These are phyloP conservation scores for Hippophae gyantsensis DNA, from an alignment of 306 rosid genomes.

Conservation along the genomic window DNA sequence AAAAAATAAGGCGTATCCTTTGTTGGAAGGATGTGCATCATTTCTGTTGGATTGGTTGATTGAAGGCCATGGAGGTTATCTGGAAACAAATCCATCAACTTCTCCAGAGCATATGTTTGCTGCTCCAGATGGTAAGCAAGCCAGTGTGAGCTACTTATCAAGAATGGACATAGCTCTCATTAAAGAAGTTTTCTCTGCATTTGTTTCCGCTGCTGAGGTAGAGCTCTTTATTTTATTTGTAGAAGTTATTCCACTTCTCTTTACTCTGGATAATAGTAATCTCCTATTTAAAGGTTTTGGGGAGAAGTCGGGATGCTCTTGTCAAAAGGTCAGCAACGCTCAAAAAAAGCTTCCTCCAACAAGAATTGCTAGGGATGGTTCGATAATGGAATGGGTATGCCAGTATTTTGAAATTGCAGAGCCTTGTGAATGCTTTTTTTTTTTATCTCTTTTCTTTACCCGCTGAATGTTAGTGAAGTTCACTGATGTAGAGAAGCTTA, in stretches of 20 bases:
- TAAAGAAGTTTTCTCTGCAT: constrained; percentile 64
- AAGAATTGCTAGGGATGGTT: constrained; percentile 68
- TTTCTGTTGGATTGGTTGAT: constrained; percentile 95
- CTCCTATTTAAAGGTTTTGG: constrained; percentile 38
- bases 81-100: constrained; percentile 93
- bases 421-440: constrained; percentile 11
- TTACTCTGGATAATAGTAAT: constrained; percentile 3
- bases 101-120: constrained; percentile 89
- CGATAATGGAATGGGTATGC: constrained; percentile 88
- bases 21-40: constrained; percentile 73
- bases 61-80: constrained; percentile 55
- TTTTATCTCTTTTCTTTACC: constrained; percentile 7
- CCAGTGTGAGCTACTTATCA: constrained; percentile 86
- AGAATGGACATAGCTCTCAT: constrained; percentile 86
- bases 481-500: constrained; percentile 1
- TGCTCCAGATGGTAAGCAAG: constrained; percentile 64
- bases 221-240: constrained; percentile 9
- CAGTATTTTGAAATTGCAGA: constrained; percentile 9
- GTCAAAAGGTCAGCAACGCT: constrained; percentile 42
- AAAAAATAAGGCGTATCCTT: constrained; percentile 68
- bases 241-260: neutral
- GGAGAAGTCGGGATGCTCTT: constrained; percentile 44
- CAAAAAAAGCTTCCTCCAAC: constrained; percentile 56
- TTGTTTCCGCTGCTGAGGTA: constrained; percentile 78
- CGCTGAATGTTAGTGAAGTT: neutral